phyloP scores from a whole-genome alignment of 2,329 filamentous ascomycete genomes.

The Grosmannia penicillata region DNA sequence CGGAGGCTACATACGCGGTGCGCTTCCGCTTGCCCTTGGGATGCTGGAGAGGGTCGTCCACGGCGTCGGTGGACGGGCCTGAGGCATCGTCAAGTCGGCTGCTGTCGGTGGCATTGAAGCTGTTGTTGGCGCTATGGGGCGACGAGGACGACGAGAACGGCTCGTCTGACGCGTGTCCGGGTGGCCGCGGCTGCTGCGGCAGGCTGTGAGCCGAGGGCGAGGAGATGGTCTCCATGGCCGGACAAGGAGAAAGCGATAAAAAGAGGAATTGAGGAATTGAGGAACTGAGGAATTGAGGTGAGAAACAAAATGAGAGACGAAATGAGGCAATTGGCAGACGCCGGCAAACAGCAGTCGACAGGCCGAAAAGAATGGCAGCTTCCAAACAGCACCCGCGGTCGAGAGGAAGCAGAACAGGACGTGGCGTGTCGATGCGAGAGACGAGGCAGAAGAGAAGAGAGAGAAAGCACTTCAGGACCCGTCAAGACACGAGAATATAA shows the following conservation, averaged over 20 bases:
- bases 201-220: constrained; percentile 5
- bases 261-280: too few relatives aligned
- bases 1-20: constrained; percentile 47
- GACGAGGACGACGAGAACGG: constrained; percentile 6
- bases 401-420: background rate
- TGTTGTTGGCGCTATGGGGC: constrained; percentile 6
- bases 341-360: too few relatives aligned
- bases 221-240: constrained; percentile 8
- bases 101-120: constrained; percentile 1
- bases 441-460: constrained; percentile 1
- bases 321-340: too few relatives aligned
- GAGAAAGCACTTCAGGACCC: constrained; percentile 1
- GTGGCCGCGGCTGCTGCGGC: constrained; percentile 1
- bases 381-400: too few relatives aligned
- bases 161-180: constrained; percentile 4
- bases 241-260: background rate
- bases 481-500: constrained; percentile 10
- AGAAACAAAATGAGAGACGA: background rate
- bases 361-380: constrained; percentile 1
- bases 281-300: background rate
- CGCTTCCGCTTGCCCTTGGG: constrained; percentile 48
- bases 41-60: constrained; percentile 20
- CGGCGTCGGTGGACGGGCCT: constrained; percentile 7
- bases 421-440: background rate
- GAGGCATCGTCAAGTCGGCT: constrained; percentile 5